A percentile compares a stretch with the other conserved stretches of the same genome.
Evolutionary conservation across 768 basidiomycete genomes (phyloP).

Genomic region (Pisolithus marmoratus): DNA sequence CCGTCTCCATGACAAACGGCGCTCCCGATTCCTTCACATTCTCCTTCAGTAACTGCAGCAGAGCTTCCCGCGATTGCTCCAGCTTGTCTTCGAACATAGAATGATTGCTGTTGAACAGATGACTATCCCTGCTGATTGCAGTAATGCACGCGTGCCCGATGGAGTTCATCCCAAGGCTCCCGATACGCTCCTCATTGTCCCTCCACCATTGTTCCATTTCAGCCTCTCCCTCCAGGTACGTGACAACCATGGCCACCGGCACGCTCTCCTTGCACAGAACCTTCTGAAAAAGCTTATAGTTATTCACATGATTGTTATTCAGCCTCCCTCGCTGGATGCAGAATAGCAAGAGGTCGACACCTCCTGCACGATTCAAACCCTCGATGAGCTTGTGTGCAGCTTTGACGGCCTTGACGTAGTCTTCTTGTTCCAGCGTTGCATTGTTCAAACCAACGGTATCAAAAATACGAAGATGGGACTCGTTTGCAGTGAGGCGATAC

Average conservation of each 20-base stretch:
- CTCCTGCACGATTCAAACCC: slow-evolving; percentile 21
- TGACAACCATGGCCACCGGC: slow-evolving; percentile 35
- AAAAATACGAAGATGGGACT: slow-evolving; percentile 21
- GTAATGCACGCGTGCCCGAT: slow-evolving; percentile 28
- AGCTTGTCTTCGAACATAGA: not conserved
- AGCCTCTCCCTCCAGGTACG: slow-evolving; percentile 28
- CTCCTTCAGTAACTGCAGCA: not conserved
- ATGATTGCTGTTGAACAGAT: too few species aligned
- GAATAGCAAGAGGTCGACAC: slow-evolving; percentile 35
- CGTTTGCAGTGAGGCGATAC: slow-evolving; percentile 19
- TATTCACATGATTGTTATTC: slow-evolving; percentile 19
- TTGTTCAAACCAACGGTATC: slow-evolving; percentile 30
- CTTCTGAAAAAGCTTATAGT: slow-evolving; percentile 32
- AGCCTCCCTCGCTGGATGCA: slow-evolving; percentile 29
- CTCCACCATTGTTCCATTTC: slow-evolving; percentile 31
- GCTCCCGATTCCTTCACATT: not conserved
- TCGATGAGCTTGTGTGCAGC: slow-evolving; percentile 26
- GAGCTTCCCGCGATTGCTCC: not conserved
- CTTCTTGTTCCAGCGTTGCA: slow-evolving; percentile 2
- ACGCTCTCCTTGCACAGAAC: slow-evolving; percentile 34
- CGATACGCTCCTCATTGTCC: slow-evolving; percentile 12
- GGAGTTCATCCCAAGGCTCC: slow-evolving; percentile 5
- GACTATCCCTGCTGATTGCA: not conserved
- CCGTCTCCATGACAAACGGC: slow-evolving; percentile 2
- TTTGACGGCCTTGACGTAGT: slow-evolving; percentile 14